Conservation (phyloP, 2,329 filamentous ascomycete genomes). For the Neofusicoccum sp. region DNA sequence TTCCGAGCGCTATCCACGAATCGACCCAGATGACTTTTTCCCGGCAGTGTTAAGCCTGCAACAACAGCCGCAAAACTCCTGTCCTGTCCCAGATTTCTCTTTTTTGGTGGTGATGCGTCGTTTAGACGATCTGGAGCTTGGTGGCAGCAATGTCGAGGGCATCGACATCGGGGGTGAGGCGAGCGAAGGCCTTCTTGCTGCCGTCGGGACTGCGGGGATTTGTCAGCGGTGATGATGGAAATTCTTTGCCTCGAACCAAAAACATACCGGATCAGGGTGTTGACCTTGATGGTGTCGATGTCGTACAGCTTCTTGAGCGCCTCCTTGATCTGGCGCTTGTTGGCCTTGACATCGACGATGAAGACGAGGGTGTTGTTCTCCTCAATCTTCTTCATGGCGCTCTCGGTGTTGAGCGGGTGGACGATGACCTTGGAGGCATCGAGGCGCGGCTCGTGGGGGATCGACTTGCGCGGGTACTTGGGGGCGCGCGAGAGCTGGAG, state of each 20-base stretch:
- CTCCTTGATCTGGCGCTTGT: constrained; percentile 99
- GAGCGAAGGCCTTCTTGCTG: constrained; percentile 97
- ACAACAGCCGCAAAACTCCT: constrained; percentile 17
- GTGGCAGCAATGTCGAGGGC: constrained; percentile 98
- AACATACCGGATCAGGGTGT: constrained; percentile 91
- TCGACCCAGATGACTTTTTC: constrained; percentile 18
- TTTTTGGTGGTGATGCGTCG: not conserved
- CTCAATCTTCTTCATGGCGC: constrained; percentile 99
- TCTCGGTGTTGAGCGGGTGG: constrained; percentile 99
- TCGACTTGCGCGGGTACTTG: constrained; percentile 96
- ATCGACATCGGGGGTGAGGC: constrained; percentile 93
- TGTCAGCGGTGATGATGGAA: not conserved
- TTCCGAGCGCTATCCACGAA: constrained; percentile 19
- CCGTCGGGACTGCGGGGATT: constrained; percentile 71
- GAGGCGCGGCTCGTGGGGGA: constrained; percentile 84
- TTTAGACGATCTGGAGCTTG: constrained; percentile 96
- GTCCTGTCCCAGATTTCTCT: constrained; percentile 7
- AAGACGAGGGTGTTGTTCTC: constrained; percentile 99
- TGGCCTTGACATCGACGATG: constrained; percentile 86
- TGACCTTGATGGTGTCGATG: constrained; percentile 97
- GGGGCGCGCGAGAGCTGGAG: constrained; percentile 84
- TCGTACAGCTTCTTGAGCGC: constrained; percentile 99
- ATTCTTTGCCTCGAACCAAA: not conserved
- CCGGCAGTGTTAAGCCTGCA: constrained; percentile 9
- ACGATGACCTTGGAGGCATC: constrained; percentile 98